Evolutionary conservation across 2,329 filamentous ascomycete genomes (phyloP).

Genomic region (Tympanopsis confertula): DNA sequence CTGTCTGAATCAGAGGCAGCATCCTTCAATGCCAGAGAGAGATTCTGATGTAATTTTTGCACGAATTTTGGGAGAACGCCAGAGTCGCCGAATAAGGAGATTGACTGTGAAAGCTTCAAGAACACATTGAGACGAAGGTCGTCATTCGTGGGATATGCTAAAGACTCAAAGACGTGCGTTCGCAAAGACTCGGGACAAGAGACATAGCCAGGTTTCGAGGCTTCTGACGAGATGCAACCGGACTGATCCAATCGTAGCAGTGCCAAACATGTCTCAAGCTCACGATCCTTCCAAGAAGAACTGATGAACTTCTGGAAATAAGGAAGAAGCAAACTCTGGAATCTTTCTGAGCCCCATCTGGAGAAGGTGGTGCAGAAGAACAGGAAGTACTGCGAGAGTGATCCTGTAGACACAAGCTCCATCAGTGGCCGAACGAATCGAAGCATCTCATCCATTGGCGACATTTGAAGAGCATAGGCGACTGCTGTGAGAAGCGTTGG

Average conservation of each 20-base stretch:
- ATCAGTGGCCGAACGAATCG: constrained; percentile 34
- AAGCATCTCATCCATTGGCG: constrained; percentile 43
- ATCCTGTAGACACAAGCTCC: constrained; percentile 29
- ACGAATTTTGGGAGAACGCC: constrained; percentile 18
- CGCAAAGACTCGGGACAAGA: constrained; percentile 12
- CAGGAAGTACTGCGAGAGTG: constrained; percentile 36
- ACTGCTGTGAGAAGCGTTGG: neutral
- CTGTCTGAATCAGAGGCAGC: constrained; percentile 14
- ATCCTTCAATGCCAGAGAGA: constrained; percentile 1
- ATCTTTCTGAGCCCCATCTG: constrained; percentile 40
- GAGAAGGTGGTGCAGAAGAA: constrained; percentile 45
- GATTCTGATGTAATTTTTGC: constrained; percentile 3
- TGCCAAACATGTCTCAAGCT: constrained; percentile 25
- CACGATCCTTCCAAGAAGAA: constrained; percentile 30
- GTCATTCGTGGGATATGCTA: constrained; percentile 12
- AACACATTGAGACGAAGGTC: constrained; percentile 23
- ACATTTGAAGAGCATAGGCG: constrained; percentile 37
- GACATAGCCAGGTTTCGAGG: constrained; percentile 1
- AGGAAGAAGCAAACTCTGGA: constrained; percentile 40
- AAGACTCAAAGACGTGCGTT: too few species aligned
- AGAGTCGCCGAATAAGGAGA: constrained; percentile 17
- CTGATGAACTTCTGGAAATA: constrained; percentile 46
- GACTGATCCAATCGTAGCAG: constrained; percentile 24
- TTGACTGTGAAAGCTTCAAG: constrained; percentile 18
- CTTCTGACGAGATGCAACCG: constrained; percentile 16